Percentiles rank a stretch among this genome's conserved stretches.
Evolutionary conservation across 768 basidiomycete genomes (phyloP).

Genomic region (Termitomyces sp.): DNA sequence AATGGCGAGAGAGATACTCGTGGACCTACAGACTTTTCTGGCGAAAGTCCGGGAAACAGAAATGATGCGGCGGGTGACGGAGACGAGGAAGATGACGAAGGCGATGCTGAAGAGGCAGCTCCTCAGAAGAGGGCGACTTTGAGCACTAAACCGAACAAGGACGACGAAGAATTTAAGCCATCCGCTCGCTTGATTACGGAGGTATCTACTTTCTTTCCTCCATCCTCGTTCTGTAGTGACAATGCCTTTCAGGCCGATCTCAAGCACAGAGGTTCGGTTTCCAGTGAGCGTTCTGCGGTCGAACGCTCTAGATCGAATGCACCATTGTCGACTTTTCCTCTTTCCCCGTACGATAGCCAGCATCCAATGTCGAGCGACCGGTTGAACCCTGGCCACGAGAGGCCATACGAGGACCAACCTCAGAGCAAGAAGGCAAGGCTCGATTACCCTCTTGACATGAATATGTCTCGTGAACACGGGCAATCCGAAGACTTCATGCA

Average conservation of each 20-base stretch:
- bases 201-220: neutral
- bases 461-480: slow-evolving; percentile 4
- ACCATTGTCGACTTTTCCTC: slow-evolving; percentile 6
- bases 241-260: neutral
- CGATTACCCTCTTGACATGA: slow-evolving; percentile 5
- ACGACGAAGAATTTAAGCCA: slow-evolving; percentile 8
- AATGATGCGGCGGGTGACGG: slow-evolving; percentile 18
- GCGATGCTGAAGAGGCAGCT: slow-evolving; percentile 8
- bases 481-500: slow-evolving; percentile 5
- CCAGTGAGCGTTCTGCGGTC: slow-evolving; percentile 3
- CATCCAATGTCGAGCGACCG: slow-evolving; percentile 16
- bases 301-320: slow-evolving; percentile 2
- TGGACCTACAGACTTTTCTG: slow-evolving; percentile 29
- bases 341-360: slow-evolving; percentile 8
- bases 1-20: slow-evolving; percentile 31
- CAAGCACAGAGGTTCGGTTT: slow-evolving; percentile 1
- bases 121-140: neutral
- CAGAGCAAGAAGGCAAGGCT: slow-evolving; percentile 15
- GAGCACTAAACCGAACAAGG: neutral
- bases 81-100: slow-evolving; percentile 22
- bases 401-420: slow-evolving; percentile 13
- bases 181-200: slow-evolving; percentile 8
- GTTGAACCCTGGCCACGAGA: slow-evolving; percentile 15
- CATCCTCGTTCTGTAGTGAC: neutral
- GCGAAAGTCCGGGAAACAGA: slow-evolving; percentile 8